Conservation (phyloP, 129 eudicot genomes). For the Silybum marianum region DNA sequence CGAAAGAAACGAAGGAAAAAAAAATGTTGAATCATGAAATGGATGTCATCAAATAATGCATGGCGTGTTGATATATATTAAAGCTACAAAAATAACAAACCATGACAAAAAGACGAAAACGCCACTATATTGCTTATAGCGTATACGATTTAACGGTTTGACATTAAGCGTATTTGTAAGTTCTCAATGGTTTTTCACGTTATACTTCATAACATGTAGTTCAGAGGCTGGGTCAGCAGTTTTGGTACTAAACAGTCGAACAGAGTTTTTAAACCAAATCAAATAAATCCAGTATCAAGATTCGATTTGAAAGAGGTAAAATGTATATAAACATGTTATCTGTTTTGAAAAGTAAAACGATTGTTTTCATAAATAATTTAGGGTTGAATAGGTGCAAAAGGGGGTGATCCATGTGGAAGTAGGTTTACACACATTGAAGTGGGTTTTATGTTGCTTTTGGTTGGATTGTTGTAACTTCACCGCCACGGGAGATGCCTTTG, state of each 20-base stretch:
- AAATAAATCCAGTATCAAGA: no score
- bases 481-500: conserved; percentile 21
- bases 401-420: not conserved
- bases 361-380: no score
- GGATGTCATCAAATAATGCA: not conserved
- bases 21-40: not conserved
- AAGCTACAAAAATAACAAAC: conserved; percentile 2
- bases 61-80: conserved; percentile 14
- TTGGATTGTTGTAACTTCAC: conserved; percentile 26
- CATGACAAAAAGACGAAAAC: not conserved
- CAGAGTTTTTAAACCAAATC: no score
- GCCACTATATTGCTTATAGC: not conserved
- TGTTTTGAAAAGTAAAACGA: not conserved
- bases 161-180: not conserved
- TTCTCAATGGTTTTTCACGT: not conserved
- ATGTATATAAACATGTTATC: no score
- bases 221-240: not conserved
- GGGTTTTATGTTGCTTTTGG: conserved; percentile 7
- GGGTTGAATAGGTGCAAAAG: not conserved
- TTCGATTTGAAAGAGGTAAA: no score
- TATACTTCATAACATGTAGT: not conserved
- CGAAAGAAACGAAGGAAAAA: not conserved
- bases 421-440: not conserved
- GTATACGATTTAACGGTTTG: not conserved
- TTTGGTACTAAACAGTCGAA: not conserved